A percentile compares a stretch with the other conserved stretches of the same genome.
Conservation (phyloP, 2,329 filamentous ascomycete genomes). For the Colletotrichum australisinense region DNA sequence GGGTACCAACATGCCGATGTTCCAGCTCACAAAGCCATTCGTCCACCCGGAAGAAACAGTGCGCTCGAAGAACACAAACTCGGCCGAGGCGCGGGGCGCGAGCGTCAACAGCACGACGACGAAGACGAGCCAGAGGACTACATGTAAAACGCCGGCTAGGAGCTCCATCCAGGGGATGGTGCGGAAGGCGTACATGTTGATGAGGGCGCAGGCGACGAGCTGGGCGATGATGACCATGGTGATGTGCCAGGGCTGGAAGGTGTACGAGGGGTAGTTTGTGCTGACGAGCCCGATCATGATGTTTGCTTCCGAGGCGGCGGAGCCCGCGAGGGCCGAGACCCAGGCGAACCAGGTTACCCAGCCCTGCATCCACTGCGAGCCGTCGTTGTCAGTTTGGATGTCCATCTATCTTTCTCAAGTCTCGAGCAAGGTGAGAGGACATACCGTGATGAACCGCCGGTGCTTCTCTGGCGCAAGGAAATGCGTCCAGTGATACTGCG, state of each 20-base stretch:
- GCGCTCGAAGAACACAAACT: constrained; percentile 32
- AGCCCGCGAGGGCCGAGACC: constrained; percentile 31
- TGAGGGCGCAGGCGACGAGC: constrained; percentile 26
- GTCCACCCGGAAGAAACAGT: constrained; percentile 32
- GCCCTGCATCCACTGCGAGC: constrained; percentile 29
- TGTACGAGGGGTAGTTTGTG: constrained; percentile 28
- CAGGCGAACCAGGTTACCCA: constrained; percentile 34
- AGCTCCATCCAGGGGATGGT: constrained; percentile 34
- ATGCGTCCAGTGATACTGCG: constrained; percentile 39
- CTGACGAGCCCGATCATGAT: constrained; percentile 34
- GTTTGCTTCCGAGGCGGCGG: constrained; percentile 29
- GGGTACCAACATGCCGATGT: constrained; percentile 33
- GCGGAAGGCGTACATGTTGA: constrained; percentile 35
- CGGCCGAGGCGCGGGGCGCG: constrained; percentile 26
- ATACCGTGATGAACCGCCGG: constrained; percentile 28
- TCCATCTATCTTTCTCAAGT: not conserved
- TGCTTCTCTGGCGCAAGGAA: constrained; percentile 31
- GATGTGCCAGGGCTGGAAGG: constrained; percentile 32
- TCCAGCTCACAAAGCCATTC: constrained; percentile 35
- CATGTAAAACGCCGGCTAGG: constrained; percentile 27
- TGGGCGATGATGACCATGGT: constrained; percentile 32
- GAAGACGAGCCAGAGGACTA: constrained; percentile 30
- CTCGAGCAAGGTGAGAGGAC: not conserved
- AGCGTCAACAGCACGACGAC: constrained; percentile 24
- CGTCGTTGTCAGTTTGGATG: not conserved